Percentiles rank a stretch among this genome's conserved stretches.
Conservation (phyloP, 305 asterid genomes). For the Solanum hybrid region DNA sequence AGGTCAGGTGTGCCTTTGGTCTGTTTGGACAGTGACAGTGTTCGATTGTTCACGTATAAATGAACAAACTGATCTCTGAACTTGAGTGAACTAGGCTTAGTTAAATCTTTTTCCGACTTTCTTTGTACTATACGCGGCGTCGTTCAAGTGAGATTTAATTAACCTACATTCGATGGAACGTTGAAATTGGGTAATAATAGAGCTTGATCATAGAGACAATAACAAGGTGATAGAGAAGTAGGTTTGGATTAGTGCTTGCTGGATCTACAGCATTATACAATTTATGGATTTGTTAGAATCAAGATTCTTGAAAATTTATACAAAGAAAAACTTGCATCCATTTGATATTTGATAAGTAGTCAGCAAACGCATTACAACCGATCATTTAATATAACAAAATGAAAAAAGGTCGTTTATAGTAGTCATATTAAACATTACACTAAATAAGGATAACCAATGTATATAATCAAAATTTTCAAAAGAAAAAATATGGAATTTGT, state of each 20-base stretch:
- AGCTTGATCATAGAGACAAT: not conserved
- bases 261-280: not conserved
- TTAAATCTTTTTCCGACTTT: not conserved
- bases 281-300: not conserved
- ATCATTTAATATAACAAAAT: not conserved
- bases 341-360: not conserved
- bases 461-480: not conserved
- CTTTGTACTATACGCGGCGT: not conserved
- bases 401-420: not conserved
- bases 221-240: not conserved
- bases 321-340: not conserved
- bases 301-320: not conserved
- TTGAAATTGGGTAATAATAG: not conserved
- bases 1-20: not conserved
- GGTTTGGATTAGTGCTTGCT: not conserved
- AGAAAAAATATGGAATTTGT: not conserved
- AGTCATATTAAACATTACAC: not conserved
- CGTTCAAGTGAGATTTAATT: not conserved
- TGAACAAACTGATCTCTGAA: not conserved
- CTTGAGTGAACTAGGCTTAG: not conserved
- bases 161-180: not conserved
- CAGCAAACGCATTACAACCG: not conserved
- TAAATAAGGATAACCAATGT: not conserved
- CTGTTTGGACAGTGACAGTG: not conserved
- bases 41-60: not conserved